Percentiles rank a stretch among this genome's conserved stretches.
These are phyloP conservation scores for Neodidymelliopsis sp. DNA, from an alignment of 2,329 filamentous ascomycete species.

Conservation along the genomic window DNA sequence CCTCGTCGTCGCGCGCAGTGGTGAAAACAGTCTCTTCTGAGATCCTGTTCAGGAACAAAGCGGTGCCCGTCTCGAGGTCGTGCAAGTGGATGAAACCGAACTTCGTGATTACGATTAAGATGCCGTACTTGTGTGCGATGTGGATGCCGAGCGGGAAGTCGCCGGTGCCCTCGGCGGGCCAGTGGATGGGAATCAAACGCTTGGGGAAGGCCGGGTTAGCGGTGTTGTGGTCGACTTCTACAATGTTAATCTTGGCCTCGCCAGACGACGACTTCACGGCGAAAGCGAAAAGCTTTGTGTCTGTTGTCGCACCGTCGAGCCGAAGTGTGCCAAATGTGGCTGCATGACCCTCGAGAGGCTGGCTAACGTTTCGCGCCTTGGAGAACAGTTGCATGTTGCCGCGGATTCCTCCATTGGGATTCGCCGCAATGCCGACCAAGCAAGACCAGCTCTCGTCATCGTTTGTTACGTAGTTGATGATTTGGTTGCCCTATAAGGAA, in stretches of 20 bases:
- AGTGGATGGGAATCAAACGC: conserved; percentile 97
- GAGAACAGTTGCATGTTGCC: conserved; percentile 98
- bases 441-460: conserved; percentile 98
- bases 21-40: conserved; percentile 99
- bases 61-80: conserved; percentile 92
- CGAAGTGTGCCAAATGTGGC: conserved; percentile 91
- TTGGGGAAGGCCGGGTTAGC: conserved; percentile 90
- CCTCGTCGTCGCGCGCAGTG: conserved; percentile 82
- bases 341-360: conserved; percentile 96
- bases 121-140: conserved; percentile 93
- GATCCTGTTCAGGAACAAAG: conserved; percentile 99
- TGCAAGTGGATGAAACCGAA: conserved; percentile 99
- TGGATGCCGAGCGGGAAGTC: conserved; percentile 99
- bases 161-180: conserved; percentile 92
- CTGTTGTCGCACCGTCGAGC: conserved; percentile 85
- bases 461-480: conserved; percentile 99
- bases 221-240: conserved; percentile 93
- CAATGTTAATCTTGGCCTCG: conserved; percentile 89
- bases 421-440: conserved; percentile 92
- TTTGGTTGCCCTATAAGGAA: conserved; percentile 80
- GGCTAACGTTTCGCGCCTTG: conserved; percentile 93
- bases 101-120: conserved; percentile 97
- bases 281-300: conserved; percentile 97
- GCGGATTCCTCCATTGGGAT: conserved; percentile 90
- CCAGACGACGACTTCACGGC: conserved; percentile 88